Conservation (phyloP, 2,329 filamentous ascomycete genomes). For the Penicillium sp. region DNA sequence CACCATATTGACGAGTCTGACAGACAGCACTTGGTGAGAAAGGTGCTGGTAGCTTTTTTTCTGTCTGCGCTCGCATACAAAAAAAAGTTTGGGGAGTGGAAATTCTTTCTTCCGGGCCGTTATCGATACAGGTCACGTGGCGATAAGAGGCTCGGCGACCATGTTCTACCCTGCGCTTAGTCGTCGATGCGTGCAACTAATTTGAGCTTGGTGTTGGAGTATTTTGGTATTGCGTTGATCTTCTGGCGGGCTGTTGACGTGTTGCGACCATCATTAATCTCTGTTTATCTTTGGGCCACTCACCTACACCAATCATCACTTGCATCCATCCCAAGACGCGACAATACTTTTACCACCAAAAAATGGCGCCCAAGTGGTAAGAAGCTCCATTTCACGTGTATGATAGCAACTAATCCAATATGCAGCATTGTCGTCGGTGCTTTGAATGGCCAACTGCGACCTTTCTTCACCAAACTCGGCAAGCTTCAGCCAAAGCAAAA, state of each 20-base stretch:
- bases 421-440: slow-evolving; percentile 72
- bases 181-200: background rate
- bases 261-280: background rate
- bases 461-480: slow-evolving; percentile 77
- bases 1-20: slow-evolving; percentile 40
- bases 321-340: background rate
- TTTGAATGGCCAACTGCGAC: slow-evolving; percentile 74
- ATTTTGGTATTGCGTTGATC: background rate
- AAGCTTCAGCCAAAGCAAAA: slow-evolving; percentile 82
- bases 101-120: slow-evolving; percentile 34
- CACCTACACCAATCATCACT: background rate
- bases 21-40: slow-evolving; percentile 29
- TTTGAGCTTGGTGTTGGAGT: background rate
- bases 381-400: slow-evolving; percentile 16
- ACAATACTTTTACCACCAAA: background rate
- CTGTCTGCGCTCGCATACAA: slow-evolving; percentile 26
- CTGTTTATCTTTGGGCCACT: background rate
- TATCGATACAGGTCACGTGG: slow-evolving; percentile 29
- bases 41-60: slow-evolving; percentile 22
- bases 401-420: slow-evolving; percentile 17
- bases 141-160: slow-evolving; percentile 5
- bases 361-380: slow-evolving; percentile 62
- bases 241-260: background rate
- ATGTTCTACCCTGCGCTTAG: slow-evolving; percentile 1
- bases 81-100: slow-evolving; percentile 40